These are phyloP conservation scores for Stagonosporopsis chrysanthemi DNA, from an alignment of 2,329 filamentous ascomycete species.

Conservation along the genomic window DNA sequence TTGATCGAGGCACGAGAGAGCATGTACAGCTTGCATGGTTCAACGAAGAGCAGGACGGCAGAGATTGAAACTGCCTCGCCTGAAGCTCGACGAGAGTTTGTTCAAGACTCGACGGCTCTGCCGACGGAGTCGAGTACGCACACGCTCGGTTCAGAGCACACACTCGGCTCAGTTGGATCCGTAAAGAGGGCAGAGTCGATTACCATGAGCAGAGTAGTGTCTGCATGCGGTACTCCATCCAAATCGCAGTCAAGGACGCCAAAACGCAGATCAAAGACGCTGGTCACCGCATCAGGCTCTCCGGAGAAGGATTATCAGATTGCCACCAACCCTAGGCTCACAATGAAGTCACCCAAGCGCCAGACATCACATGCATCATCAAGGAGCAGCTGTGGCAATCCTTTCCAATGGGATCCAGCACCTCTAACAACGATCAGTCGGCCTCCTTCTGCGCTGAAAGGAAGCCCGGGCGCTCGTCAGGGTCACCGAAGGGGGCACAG, in stretches of 20 bases:
- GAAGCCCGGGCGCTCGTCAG: slow-evolving; percentile 54
- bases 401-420: slow-evolving; percentile 55
- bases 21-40: slow-evolving; percentile 22
- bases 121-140: slow-evolving; percentile 27
- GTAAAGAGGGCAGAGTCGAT: slow-evolving; percentile 47
- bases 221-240: slow-evolving; percentile 33
- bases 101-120: slow-evolving; percentile 2
- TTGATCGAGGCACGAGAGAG: slow-evolving; percentile 29
- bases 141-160: slow-evolving; percentile 23
- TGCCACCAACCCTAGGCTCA: slow-evolving; percentile 40
- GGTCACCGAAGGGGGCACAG: slow-evolving; percentile 55
- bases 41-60: slow-evolving; percentile 27
- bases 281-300: slow-evolving; percentile 52
- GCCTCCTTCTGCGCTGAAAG: slow-evolving; percentile 53
- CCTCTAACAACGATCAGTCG: slow-evolving; percentile 46
- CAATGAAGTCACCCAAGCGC: slow-evolving; percentile 43
- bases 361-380: slow-evolving; percentile 52
- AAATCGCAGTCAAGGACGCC: slow-evolving; percentile 46
- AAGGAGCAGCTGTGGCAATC: slow-evolving; percentile 56
- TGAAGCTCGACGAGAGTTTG: slow-evolving; percentile 7
- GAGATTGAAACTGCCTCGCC: slow-evolving; percentile 16
- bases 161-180: slow-evolving; percentile 22
- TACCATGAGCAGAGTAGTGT: slow-evolving; percentile 46
- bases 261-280: slow-evolving; percentile 40
- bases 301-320: slow-evolving; percentile 43